Base-by-base conservation (phyloP, 345 rosid species). In the Hirschfeldia incana region DNA sequence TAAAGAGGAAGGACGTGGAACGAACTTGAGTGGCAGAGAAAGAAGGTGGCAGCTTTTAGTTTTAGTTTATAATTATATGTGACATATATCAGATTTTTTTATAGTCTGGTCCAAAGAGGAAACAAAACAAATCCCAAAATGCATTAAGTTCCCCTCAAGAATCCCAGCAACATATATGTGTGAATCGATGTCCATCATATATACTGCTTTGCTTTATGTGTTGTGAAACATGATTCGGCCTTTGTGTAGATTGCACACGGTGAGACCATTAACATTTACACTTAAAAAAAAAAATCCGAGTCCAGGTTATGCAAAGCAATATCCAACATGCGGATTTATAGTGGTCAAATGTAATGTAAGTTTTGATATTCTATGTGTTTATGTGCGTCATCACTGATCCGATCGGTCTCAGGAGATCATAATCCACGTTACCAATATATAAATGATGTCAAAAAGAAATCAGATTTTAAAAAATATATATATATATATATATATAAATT, bases 31-130 rank as follows among this genome's bases (percentile, higher is more conserved):
- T 79, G 78, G 82, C 66, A 53, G 46, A 79, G 70, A 79, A 74
- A 68, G 65, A 60, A 79, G 78, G 78, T 79, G 70, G 75, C 82
- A 79, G 82, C 75, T 74, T 72, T 76, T 29, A 26, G 29, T 51
- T 39, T 42, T 67, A 11, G 53, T 29, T 16, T 11, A 21, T 21
- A 21, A 21, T 21, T 21, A 21, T 21, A 21, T 21, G 21, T 21
- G 21, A 21, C 21, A 21, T 21, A 21, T 21, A 21, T 34, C 28
- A 75, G 53, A 26, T 26, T 67, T 33, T 26, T 2, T 27, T 37
- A n/a, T 49, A 62, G 9, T 26, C 57, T 65, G 33, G 59, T 65
- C 80, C 73, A 65, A 80, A 80, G 71, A 70, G 69, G 80, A 70
- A 80, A 80, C 73, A 57, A 32, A 57, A 70, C 83, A 65, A 80